Conservation (phyloP, 176 grass and related monocot genomes). For the Carex littledalei region DNA sequence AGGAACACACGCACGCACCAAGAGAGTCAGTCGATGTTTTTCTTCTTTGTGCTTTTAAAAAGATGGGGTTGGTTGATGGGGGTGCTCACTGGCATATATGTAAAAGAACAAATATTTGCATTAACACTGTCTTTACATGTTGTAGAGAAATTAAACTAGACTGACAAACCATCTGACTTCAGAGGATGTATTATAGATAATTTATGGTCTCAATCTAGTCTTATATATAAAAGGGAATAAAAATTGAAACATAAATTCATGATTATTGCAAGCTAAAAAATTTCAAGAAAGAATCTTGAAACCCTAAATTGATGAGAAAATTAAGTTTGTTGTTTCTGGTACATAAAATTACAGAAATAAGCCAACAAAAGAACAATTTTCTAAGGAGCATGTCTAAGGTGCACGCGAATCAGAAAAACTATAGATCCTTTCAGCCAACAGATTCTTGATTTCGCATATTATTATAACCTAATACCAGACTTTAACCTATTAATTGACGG, state of each 20-base stretch:
- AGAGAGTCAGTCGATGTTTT: not conserved
- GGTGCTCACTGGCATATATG: not conserved
- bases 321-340: not conserved
- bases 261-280: not conserved
- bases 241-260: not conserved
- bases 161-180: not conserved
- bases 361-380: not conserved
- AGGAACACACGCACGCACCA: not conserved
- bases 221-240: not conserved
- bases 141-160: not conserved
- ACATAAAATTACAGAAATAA: slow-evolving; percentile 2
- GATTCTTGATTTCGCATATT: not conserved
- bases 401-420: not conserved
- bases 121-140: not conserved
- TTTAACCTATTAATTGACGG: not conserved
- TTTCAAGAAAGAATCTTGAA: not conserved
- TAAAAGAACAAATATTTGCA: not conserved
- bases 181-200: not conserved
- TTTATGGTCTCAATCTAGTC: not conserved
- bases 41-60: not conserved
- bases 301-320: not conserved
- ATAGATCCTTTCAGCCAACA: not conserved
- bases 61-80: not conserved
- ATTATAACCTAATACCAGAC: not conserved
- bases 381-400: not conserved